Evolutionary conservation across 345 rosid genomes (phyloP), one percentile per base, ranked within the genome.

Genomic region (Litchi chinensis): DNA sequence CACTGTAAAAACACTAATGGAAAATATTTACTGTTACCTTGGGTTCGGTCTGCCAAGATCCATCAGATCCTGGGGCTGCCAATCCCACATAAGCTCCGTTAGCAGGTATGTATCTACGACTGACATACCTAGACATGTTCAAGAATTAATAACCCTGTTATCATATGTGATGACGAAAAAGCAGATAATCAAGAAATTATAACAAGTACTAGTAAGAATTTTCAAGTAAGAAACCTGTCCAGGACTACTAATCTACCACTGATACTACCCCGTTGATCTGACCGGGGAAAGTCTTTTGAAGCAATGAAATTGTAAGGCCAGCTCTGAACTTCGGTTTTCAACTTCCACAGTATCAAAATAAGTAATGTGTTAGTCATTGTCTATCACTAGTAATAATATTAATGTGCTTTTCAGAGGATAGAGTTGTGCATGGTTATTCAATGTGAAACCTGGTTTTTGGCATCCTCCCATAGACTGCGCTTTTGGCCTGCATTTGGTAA

Each of bases 1-100:
- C 37, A 32, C 37, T 32, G 37, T 32, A 2, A 32, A 32, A 32
- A 32, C 37, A 32, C 37, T 32, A 32, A 3, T 32, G 37, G 37
- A 32, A 32, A 32, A 4, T 10, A 12, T 12, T 63, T 12, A 11
- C 7, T 40, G 66, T 26, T 81, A 90, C 95, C 91, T 91, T 95
- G 89, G 83, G 79, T 88, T 93, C 99, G 73, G 40, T 89, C 85
- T 96, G 99, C 99, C 98, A 96, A 10, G 95, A 91, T 73, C 98
- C 98, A 59, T 72, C 83, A 21, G 91, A 92, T 83, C 98, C 98
- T 13, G 97, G 95, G 2, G 85, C 80, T 21, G 94, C 97, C 75
- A 96, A 85, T 3, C 98, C 99, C 19, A 96, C 90, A 70, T 91
- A 90, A 64, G 97, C 93, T 4, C 87, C 94, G 26, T 75, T 79